A percentile compares a stretch with the other conserved stretches of the same genome.
Evolutionary conservation across 148 eudicot species (phyloP).

Genomic region (Fagopyrum tataricum): DNA sequence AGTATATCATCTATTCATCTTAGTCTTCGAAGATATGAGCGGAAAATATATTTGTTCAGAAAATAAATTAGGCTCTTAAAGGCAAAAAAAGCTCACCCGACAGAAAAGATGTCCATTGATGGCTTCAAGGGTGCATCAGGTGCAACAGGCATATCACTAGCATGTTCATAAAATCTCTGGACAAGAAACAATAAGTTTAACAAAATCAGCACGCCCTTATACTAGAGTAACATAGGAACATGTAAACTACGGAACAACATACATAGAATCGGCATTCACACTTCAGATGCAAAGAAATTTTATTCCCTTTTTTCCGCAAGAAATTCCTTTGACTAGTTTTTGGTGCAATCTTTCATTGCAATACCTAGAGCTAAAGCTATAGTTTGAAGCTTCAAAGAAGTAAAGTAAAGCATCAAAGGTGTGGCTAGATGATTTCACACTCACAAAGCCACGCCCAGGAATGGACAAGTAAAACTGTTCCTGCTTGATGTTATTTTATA

Average conservation of each 20-base stretch:
- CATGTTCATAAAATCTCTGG: conserved; percentile 99
- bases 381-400: neutral
- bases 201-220: neutral
- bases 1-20: neutral
- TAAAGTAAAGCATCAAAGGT: neutral
- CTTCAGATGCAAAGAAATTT: neutral
- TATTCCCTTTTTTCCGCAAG: neutral
- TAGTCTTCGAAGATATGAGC: neutral
- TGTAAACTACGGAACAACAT: neutral
- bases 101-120: conserved; percentile 94
- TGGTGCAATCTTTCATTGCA: conserved; percentile 6
- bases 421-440: neutral
- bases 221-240: neutral
- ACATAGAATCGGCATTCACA: neutral
- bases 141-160: conserved; percentile 75
- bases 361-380: neutral
- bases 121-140: conserved; percentile 80
- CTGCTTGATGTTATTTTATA: neutral
- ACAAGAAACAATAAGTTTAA: conserved; percentile 15
- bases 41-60: neutral
- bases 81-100: conserved; percentile 58
- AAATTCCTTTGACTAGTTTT: neutral
- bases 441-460: neutral
- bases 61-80: neutral
- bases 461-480: neutral